phyloP scores from a whole-genome alignment of 73 alveolate species.

The Paramecium sexaurelia region DNA sequence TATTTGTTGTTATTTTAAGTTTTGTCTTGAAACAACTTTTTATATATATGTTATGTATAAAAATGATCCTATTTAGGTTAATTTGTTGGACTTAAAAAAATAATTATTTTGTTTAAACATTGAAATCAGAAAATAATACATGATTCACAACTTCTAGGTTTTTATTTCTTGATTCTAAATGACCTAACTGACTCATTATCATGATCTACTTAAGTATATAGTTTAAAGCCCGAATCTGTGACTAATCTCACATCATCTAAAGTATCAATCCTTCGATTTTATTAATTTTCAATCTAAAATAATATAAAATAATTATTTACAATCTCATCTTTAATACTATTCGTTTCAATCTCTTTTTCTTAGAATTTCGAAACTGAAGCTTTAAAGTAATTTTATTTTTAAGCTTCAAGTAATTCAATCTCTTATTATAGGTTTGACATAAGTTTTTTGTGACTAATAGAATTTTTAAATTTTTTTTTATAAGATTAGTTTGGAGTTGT shows the following conservation, averaged over 20 bases:
- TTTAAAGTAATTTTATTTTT: not conserved
- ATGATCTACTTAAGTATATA: not conserved
- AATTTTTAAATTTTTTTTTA: not conserved
- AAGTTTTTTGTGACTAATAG: not conserved
- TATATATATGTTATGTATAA: no score
- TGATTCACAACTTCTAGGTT: not conserved
- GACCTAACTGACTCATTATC: not conserved
- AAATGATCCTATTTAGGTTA: no score
- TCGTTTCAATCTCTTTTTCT: not conserved
- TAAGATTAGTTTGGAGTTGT: not conserved
- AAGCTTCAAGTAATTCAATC: not conserved
- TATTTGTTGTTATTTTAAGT: no score
- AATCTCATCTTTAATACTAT: not conserved
- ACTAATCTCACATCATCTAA: conserved; percentile 12
- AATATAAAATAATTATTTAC: not conserved
- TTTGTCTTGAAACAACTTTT: no score
- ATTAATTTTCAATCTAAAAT: not conserved
- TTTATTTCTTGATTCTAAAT: not conserved
- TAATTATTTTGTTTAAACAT: not conserved
- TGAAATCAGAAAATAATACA: not conserved
- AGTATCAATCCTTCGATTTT: not conserved
- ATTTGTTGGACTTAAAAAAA: not conserved
- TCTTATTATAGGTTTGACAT: not conserved
- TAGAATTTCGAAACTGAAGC: not conserved
- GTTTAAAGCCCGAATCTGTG: conserved; percentile 8